phyloP scores from a whole-genome alignment of 176 grass and related monocot species.

The sorghum (Sorghum bicolor) region DNA sequence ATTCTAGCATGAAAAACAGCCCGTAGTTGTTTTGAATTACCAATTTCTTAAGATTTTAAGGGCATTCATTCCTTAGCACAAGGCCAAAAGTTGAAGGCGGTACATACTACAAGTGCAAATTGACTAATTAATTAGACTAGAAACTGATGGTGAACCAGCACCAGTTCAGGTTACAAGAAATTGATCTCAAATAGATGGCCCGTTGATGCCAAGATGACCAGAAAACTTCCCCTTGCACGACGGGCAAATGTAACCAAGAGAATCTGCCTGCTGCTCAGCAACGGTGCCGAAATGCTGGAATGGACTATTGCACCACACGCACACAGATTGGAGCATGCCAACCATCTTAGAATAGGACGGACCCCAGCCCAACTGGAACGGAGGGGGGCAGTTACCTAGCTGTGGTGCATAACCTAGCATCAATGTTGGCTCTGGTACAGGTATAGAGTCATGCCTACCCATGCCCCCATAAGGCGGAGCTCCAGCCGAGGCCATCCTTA shows the following conservation, averaged over 20 bases:
- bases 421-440: constrained; percentile 53
- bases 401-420: constrained; percentile 62
- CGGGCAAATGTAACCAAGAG: constrained; percentile 85
- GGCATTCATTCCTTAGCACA: background rate
- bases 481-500: constrained; percentile 60
- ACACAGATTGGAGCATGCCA: constrained; percentile 44
- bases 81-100: background rate
- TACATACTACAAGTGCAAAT: constrained; percentile 1
- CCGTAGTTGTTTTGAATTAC: too few species aligned
- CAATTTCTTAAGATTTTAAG: background rate
- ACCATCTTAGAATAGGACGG: constrained; percentile 49
- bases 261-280: constrained; percentile 57
- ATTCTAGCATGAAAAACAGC: background rate
- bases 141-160: background rate
- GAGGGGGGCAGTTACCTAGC: constrained; percentile 47
- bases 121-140: background rate
- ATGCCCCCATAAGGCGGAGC: constrained; percentile 37
- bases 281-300: constrained; percentile 57
- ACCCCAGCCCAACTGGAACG: constrained; percentile 73
- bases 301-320: constrained; percentile 75
- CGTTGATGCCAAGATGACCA: constrained; percentile 53
- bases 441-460: constrained; percentile 39
- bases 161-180: constrained; percentile 9
- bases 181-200: constrained; percentile 37
- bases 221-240: constrained; percentile 78